Evolutionary conservation across 768 basidiomycete genomes (phyloP).

Genomic region (Leccinum obscurum): DNA sequence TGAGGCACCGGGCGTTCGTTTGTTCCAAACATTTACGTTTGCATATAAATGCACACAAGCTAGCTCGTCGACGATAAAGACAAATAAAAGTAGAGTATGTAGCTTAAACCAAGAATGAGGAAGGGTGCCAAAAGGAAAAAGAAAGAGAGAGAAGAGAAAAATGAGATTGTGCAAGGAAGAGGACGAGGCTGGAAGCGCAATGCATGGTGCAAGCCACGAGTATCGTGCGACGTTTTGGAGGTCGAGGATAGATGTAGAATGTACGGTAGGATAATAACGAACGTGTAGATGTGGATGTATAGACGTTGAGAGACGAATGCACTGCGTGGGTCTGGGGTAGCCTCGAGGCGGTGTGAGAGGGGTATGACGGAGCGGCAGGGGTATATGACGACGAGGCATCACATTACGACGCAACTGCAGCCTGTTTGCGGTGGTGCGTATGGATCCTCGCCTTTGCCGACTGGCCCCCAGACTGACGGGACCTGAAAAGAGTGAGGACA

Average conservation of each 20-base stretch:
- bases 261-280: slow-evolving; percentile 33
- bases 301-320: slow-evolving; percentile 24
- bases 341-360: slow-evolving; percentile 15
- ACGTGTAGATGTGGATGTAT: slow-evolving; percentile 22
- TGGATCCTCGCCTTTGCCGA: slow-evolving; percentile 88
- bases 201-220: slow-evolving; percentile 29
- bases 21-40: slow-evolving; percentile 33
- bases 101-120: slow-evolving; percentile 25
- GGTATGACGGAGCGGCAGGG: slow-evolving; percentile 35
- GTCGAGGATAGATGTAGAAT: slow-evolving; percentile 17
- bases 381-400: slow-evolving; percentile 37
- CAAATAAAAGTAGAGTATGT: slow-evolving; percentile 35
- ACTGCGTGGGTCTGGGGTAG: slow-evolving; percentile 14
- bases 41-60: slow-evolving; percentile 25
- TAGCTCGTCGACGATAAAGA: slow-evolving; percentile 32
- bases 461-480: slow-evolving; percentile 92
- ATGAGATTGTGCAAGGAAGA: slow-evolving; percentile 9
- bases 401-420: slow-evolving; percentile 75
- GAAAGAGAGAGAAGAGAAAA: slow-evolving; percentile 3
- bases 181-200: slow-evolving; percentile 12
- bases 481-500: slow-evolving; percentile 41
- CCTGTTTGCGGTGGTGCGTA: slow-evolving; percentile 81
- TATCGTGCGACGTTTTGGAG: slow-evolving; percentile 30
- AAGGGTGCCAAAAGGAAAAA: not conserved
- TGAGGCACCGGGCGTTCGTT: not conserved